Conservation (phyloP, 345 rosid genomes). For the Anacardium occidentale region DNA sequence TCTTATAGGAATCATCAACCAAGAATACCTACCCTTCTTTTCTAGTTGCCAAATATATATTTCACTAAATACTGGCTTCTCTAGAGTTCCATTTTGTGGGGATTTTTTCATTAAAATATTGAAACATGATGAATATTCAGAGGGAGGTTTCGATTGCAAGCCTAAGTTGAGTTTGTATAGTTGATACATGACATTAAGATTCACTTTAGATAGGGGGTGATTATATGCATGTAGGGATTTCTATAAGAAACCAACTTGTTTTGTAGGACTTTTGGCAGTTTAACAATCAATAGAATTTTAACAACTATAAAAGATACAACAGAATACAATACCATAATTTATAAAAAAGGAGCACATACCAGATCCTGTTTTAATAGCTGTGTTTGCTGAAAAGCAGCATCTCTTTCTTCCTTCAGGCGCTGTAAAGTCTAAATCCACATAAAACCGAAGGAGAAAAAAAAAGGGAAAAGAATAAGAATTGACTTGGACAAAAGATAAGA, state of each 20-base stretch:
- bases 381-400: slow-evolving; percentile 68
- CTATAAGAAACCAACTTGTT: neutral
- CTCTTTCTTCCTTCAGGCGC: slow-evolving; percentile 77
- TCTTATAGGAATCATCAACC: neutral
- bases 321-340: neutral
- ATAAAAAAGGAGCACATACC: slow-evolving; percentile 39
- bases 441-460: slow-evolving; percentile 4
- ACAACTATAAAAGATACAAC: neutral
- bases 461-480: neutral
- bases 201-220: neutral
- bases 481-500: no score
- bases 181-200: neutral
- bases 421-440: slow-evolving; percentile 53
- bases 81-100: neutral
- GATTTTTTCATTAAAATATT: neutral
- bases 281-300: neutral
- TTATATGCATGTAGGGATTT: neutral
- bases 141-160: neutral
- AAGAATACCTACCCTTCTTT: neutral
- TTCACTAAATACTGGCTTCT: neutral
- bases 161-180: neutral
- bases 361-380: slow-evolving; percentile 78
- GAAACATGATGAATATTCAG: neutral
- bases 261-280: neutral
- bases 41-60: neutral